These are phyloP conservation scores for Cylindrotheca closterium DNA, from an alignment of 108 stramenopile species.

Conservation along the genomic window DNA sequence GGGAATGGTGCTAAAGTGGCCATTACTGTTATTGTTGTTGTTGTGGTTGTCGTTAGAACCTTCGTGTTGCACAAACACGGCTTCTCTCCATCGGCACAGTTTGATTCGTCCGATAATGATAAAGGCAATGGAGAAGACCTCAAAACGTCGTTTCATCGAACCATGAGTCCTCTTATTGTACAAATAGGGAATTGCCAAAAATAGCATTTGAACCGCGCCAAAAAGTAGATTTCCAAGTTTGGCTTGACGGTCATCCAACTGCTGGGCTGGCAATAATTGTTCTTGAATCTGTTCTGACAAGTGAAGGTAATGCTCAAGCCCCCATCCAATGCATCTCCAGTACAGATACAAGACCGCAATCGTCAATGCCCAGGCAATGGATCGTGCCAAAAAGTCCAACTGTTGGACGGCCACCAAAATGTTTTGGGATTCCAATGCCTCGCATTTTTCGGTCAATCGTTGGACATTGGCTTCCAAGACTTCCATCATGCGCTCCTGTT, in stretches of 20 bases:
- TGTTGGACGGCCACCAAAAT: constrained; percentile 29
- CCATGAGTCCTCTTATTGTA: constrained; percentile 24
- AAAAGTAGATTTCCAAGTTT: neutral
- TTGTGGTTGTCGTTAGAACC: neutral
- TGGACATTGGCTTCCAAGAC: constrained; percentile 11
- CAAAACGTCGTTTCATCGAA: constrained; percentile 20
- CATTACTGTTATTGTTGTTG: neutral
- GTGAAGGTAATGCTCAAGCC: neutral
- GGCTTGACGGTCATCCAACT: neutral
- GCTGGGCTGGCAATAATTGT: neutral
- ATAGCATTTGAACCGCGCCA: neutral
- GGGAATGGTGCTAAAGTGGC: neutral
- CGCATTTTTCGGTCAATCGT: constrained; percentile 15
- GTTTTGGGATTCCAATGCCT: constrained; percentile 28
- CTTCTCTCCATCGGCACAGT: constrained; percentile 28
- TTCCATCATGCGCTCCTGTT: constrained; percentile 1
- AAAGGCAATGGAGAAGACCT: constrained; percentile 35
- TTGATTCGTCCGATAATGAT: constrained; percentile 25
- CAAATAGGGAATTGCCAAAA: constrained; percentile 15
- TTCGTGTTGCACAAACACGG: constrained; percentile 18
- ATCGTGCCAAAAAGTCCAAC: constrained; percentile 17
- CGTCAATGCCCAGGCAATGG: constrained; percentile 1
- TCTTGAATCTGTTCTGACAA: neutral
- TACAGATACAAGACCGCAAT: constrained; percentile 5
- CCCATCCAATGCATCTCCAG: constrained; percentile 1